Evolutionary conservation across 441 rosid genomes (phyloP), one percentile per base, ranked within the genome.

Genomic region (California macrophylla): DNA sequence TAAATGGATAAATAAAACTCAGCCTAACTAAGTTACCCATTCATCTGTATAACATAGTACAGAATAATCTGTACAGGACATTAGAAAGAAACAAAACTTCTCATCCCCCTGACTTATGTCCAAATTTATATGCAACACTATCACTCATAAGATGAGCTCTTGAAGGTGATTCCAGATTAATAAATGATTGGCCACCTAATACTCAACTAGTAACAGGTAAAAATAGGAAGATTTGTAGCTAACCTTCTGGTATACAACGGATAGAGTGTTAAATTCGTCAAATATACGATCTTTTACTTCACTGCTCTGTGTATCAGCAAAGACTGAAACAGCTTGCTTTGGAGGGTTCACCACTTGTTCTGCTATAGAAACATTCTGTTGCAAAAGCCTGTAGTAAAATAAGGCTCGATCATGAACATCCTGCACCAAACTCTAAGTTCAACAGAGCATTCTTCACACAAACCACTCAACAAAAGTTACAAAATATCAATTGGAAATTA

Each of bases 391-490:
- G 77, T 90, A 90, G 85, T 94, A 94, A 87, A 91, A 90, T 78
- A 94, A 79, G 79, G 98, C 96, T 78, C 98, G 83, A 76, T 94
- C 98, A 75, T 94, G 98, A 82, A 94, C 97, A 82, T 94, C 98
- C 98, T 94, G 89, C 79, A 78, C 76, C 72, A 71, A 73, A 73
- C 65, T 50, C 2, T 56, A 66, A 32, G 52, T 69, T 80, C 66
- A 74, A 75, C 64, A 62, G 62, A 38, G 69, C 67, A 30, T 71
- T 74, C 60, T 58, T 25, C 25, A 20, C 63, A 72, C 40, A 71
- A 66, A 66, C 9, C 26, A 61, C 9, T 38, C 30, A 47, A 15
- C 6, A 40, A 50, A 66, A 66, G 24, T 42, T 2, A 15, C 6
- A 40, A 50, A 66, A 66, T 30, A 58, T 2, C 40, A 70, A 23